These are phyloP conservation scores for Ogataea trehalophila DNA, from an alignment of 805 yeast genomes.

Conservation along the genomic window DNA sequence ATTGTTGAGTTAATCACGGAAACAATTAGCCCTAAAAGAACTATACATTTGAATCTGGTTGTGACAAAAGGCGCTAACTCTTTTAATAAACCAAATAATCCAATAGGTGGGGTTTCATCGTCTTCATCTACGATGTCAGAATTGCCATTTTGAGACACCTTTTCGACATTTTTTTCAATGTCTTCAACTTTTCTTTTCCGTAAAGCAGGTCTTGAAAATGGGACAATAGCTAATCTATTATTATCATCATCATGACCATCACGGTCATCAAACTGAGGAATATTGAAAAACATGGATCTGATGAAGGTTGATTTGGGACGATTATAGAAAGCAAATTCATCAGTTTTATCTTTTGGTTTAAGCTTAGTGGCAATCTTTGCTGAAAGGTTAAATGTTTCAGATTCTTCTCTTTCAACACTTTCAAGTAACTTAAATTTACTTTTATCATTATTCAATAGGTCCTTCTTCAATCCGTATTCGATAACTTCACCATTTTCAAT, in stretches of 20 bases:
- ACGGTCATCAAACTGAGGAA: neutral
- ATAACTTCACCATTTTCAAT: conserved; percentile 55
- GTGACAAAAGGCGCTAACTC: conserved; percentile 7
- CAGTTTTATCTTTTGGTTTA: neutral
- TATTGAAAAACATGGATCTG: neutral
- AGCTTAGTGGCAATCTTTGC: neutral
- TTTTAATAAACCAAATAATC: conserved; percentile 25
- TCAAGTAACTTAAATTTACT: conserved; percentile 6
- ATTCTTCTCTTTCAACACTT: neutral
- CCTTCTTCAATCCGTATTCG: conserved; percentile 38
- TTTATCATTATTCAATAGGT: conserved; percentile 20
- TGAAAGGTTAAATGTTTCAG: neutral
- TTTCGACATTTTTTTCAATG: conserved; percentile 9
- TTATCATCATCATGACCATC: neutral
- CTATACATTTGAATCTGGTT: conserved; percentile 9
- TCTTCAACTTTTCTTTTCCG: conserved; percentile 2
- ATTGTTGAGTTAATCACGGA: conserved; percentile 56
- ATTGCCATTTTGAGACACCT: neutral
- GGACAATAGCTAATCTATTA: neutral
- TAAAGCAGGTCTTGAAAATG: no score
- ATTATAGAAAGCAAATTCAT: neutral
- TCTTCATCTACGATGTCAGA: conserved; percentile 14
- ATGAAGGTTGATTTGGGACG: neutral
- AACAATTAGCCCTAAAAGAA: conserved; percentile 47
- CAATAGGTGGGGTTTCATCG: conserved; percentile 16